Base-by-base conservation (phyloP, 2,329 filamentous ascomycete species). In the Cytospora paraplurivora region DNA sequence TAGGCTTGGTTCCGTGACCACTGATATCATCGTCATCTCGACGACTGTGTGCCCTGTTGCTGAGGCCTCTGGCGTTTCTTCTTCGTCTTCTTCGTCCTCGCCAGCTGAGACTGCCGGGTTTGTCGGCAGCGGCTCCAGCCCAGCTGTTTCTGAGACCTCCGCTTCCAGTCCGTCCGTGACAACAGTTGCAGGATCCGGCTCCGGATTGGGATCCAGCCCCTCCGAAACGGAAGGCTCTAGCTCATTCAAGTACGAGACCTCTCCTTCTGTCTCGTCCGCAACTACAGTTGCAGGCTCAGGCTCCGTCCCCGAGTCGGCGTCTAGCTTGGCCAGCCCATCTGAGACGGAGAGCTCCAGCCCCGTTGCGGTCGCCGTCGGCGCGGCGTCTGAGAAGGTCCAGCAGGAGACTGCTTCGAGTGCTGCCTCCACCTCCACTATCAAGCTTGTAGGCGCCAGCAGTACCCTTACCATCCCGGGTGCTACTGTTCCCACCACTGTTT, bases 21-120 rank as follows among this genome's bases (percentile, higher is more conserved):
- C 79, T 3, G 73, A 78, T 67, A 72, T 72, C 2, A 73, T 82
- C 37, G 68, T 77, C 34, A 52, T 79, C 47, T 80, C 77, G 68
- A 82, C 79, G 12, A 82, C 80, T 12, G 73, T 81, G 61, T 81
- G 77, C 71, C 77, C 78, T 6, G 72, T 76, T 19, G 53, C 65
- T 13, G 62, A 59, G 13, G 59, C 33, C n/a, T 59, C 34, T 8
- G 17, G 55, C 8, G 13, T 49, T 3, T 27, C 44, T 1, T 47
- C 62, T 5, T 55, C 64, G 13, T 60, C 49, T 4, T 27, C 44
- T 1, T 47, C 62, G 6, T 55, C 64, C 15, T 60, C 49, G 19
- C 54, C 64, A 17, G 61, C 38, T 7, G 59, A 62, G 59, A 62
- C 52, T 12, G 21, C 35, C 19, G 50, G 27, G 1, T n/a, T 33